Evolutionary conservation across 2,329 filamentous ascomycete species (phyloP), one percentile per base, ranked within the genome.

Genomic region (Ophiosphaerella narmari): DNA sequence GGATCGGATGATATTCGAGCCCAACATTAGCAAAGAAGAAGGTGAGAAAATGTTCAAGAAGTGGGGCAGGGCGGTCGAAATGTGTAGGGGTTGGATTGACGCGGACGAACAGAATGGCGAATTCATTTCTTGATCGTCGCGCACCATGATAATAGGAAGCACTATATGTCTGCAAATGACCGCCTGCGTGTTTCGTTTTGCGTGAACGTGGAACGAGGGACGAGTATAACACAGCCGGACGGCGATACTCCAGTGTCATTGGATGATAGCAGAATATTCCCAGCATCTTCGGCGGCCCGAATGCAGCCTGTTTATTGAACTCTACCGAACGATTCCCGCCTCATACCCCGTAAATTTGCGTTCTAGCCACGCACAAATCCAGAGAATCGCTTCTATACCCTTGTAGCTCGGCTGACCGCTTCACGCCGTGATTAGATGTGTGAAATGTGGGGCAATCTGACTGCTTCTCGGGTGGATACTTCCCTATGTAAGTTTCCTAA

Each of bases 51-150:
- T 88, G 76, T 91, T 90, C 66, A 80, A 79, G 60, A 82, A 83
- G 59, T 92, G 89, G 89, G 81, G 85, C 62, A 86, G 88, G 73
- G 89, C 89, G 1, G 89, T 93, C 33, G 78, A 88, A 69, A 92
- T 91, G 88, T 88, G 85, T 63, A 84, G 80, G 66, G 89, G 89
- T 31, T 92, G 89, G 89, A 68, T 82, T 43, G 75, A 77, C n/a
- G 66, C 73, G 18, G 73, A 75, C 35, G 74, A 74, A 47, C 49
- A 66, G 34, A 70, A 71, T 52, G 67, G 67, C 47, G 68, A 71
- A 40, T 65, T 65, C 26, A 29, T 9, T 40, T 59, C 61, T 38
- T 60, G 48, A 55, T 60, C 45, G 56, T 52, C 60, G 57, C 49
- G 39, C 56, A 29, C 26, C 26, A 11, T 7, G 7, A 55, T 60